Evolutionary conservation across 2,329 filamentous ascomycete genomes (phyloP), one percentile per base, ranked within the genome.

Genomic region (Stenocarpella maydis): DNA sequence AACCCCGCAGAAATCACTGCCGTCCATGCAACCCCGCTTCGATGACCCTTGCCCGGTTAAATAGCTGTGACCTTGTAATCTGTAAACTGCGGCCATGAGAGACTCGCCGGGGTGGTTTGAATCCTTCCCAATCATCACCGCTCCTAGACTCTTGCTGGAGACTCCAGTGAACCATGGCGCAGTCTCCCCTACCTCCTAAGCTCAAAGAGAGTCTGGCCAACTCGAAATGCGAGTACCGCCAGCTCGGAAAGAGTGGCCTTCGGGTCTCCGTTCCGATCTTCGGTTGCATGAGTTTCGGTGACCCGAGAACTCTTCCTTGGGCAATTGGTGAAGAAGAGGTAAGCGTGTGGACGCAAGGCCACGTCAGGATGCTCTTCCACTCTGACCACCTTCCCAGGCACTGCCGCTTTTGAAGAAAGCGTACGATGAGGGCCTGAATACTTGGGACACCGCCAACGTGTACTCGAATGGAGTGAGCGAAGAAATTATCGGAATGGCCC

Each of bases 381-480:
- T 24, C 37, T 70, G 17, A 58, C 24, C 7, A 10, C 34, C 34
- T 34, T 12, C 8, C 8, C 24, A 71, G 67, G 63, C 66, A 26
- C 43, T 71, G 14, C 63, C 58, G 1, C 69, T 78, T 24, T 74
- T 77, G 52, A 78, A 77, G 63, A 75, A 76, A 1, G 76, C 76
- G 67, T 78, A 77, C 70, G 76, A 78, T 69, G 69, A 73, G 37
- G 76, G 76, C 6, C 72, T 78, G 70, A 78, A 77, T 68, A 77
- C 76, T 0, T 82, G 80, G 80, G 80, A 82, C 71, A 86, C 84
- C 65, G 87, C 87, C 43, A 87, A 90, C 72, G 79, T 84, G 63
- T 89, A 90, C 80, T 88, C 85, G 19, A 88, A 92, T 76, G 91
- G 91, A 21, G 79, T 77, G 3, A 90, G 86, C 15, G 91, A 93